Base-by-base conservation (phyloP, 2,329 filamentous ascomycete species). In the Penicillium sp. region DNA sequence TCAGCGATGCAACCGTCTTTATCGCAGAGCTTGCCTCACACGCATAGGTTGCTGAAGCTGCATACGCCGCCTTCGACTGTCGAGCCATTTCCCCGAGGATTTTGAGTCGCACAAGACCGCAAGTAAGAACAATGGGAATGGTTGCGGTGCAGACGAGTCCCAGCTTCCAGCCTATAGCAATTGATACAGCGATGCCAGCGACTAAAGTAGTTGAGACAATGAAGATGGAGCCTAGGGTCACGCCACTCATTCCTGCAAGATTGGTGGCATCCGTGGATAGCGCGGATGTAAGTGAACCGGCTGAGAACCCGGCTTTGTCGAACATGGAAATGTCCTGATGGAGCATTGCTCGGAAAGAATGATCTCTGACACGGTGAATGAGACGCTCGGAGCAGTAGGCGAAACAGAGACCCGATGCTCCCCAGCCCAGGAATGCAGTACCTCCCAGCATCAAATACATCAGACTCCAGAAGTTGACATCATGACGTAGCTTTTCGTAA, bases 321-420 rank as follows among this genome's bases (percentile, higher is more conserved):
- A 96, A 97, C 74, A 92, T 97, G 26, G 85, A 80, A 54, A 97
- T 92, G 59, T 97, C 94, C 74, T 97, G 93, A 61, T 91, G 89
- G 49, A 97, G 84, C 77, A 97, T 91, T 25, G 88, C 82, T 31
- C 92, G 83, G 78, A 99, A 97, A 5, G 91, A 88, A 53, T 80
- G 80, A 72, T 93, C 86, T 65, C 94, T 85, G 1, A 93, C 90
- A 17, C 91, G 86, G 69, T 90, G 89, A 53, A 97, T 84, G 22
- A 97, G 82, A 36, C 85, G 83, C 76, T 96, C 90, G 16, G 91
- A 94, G 75, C 90, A 92, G 67, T 86, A 86, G 22, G 91, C 92
- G 63, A 97, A 92, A 2, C 86, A 79, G 48, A 89, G 66, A 48
- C 91, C 91, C 65, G 93, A 31, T 37, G 37, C 12, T 41, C 43